Conservation (phyloP, 257 asterid genomes). For the Buddleja alternifolia region DNA sequence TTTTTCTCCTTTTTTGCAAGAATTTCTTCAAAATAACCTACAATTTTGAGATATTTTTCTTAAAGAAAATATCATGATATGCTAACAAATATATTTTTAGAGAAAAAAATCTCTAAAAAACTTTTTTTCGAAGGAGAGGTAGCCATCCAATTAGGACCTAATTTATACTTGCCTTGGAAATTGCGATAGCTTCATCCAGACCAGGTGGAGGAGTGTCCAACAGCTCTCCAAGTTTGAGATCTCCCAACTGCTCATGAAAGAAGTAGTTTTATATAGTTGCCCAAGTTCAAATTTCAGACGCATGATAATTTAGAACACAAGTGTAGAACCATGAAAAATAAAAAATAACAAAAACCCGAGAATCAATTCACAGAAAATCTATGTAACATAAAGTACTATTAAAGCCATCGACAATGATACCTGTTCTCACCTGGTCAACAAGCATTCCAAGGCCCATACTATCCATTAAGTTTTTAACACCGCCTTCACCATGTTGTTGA, state of each 20-base stretch:
- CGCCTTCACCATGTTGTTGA: conserved; percentile 41
- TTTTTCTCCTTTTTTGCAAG: too few species aligned
- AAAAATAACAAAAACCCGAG: background rate
- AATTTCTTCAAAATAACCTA: too few species aligned
- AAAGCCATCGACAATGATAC: conserved; percentile 7
- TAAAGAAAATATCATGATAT: too few species aligned
- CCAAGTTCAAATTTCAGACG: background rate
- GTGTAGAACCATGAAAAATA: conserved; percentile 22
- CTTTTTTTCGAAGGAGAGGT: too few species aligned
- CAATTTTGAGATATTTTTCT: too few species aligned
- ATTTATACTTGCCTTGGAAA: conserved; percentile 53
- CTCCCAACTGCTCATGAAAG: conserved; percentile 57
- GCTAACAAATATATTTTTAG: too few species aligned
- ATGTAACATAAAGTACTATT: background rate
- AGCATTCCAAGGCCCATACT: conserved; percentile 73
- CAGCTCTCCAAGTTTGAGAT: conserved; percentile 72
- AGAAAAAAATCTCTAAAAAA: too few species aligned
- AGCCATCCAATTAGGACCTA: too few species aligned
- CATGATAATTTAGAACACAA: background rate
- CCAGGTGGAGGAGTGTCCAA: conserved; percentile 78
- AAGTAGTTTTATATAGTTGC: background rate
- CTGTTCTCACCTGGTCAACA: conserved; percentile 58
- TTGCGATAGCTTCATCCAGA: conserved; percentile 77
- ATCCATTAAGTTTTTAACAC: conserved; percentile 57
- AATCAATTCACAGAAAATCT: background rate